A percentile compares a stretch with the other conserved stretches of the same genome.
These are phyloP conservation scores for Pseudocercospora macadamiae DNA, from an alignment of 2,329 filamentous ascomycete species.

Conservation along the genomic window DNA sequence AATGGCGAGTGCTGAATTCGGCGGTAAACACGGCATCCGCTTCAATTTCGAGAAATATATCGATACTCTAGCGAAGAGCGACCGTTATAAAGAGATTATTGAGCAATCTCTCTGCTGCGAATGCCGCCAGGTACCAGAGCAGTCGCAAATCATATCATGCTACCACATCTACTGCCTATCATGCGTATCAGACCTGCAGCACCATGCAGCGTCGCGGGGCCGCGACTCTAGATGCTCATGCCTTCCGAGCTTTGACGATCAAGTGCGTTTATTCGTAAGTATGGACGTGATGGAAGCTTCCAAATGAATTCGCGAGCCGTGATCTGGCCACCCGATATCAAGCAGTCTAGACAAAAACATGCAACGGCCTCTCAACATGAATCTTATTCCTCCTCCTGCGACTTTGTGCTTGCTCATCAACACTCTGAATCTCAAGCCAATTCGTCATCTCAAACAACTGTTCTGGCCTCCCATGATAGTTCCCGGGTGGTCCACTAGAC, in stretches of 20 bases:
- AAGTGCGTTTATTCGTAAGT: too few species aligned
- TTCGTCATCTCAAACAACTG: conserved; percentile 6
- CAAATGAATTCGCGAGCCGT: too few species aligned
- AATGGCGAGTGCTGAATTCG: conserved; percentile 17
- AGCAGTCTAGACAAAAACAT: conserved; percentile 6
- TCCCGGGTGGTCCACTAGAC: background rate
- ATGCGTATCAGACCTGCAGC: conserved; percentile 47
- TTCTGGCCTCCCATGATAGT: background rate
- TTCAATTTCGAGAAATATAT: conserved; percentile 49
- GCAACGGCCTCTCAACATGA: background rate
- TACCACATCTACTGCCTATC: conserved; percentile 58
- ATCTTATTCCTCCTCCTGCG: background rate
- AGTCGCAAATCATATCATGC: conserved; percentile 55
- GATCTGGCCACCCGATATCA: too few species aligned
- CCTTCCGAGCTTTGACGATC: too few species aligned
- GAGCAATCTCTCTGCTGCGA: conserved; percentile 43
- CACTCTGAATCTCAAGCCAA: conserved; percentile 14
- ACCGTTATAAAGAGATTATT: conserved; percentile 43
- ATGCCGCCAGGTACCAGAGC: conserved; percentile 46
- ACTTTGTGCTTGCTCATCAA: conserved; percentile 4
- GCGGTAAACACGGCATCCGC: conserved; percentile 42
- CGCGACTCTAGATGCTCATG: too few species aligned
- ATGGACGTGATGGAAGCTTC: too few species aligned
- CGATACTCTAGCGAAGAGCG: conserved; percentile 36
- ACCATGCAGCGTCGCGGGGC: conserved; percentile 33